Base-by-base conservation (phyloP, 768 basidiomycete species). In the Trametes punicea region DNA sequence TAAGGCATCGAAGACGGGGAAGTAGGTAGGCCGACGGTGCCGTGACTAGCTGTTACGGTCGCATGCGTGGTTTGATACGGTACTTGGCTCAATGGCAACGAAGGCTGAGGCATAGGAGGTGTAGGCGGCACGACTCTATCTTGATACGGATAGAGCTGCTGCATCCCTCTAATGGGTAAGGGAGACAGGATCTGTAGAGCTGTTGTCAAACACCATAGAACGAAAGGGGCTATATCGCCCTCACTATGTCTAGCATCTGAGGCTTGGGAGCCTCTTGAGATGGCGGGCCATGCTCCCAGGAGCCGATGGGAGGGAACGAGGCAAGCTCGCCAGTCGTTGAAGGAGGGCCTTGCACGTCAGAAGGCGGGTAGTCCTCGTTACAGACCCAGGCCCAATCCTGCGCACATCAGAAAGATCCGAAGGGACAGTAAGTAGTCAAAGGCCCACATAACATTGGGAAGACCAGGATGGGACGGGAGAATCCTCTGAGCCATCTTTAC, bases 111-210 rank as follows among this genome's bases (percentile, higher is more conserved):
- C 21, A 29, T 20, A n/a, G 51, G 31, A 16, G 51, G 51, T 16
- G 46, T 47, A 13, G 39, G 51, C 6, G 51, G 51, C 11, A 26
- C 31, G 15, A 54, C 31, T 16, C 18, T 1, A 16, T 42, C 46
- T n/a, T 39, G 36, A n/a, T 7, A 50, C 29, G 41, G 33, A 26
- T 27, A 23, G 10, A 53, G 16, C 8, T 47, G 31, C 7, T 47
- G 51, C 46, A 58, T 45, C 4, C 26, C 46, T 4, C 16, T 10
- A 15, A 58, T 38, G 2, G 51, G 57, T 6, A 58, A 20, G 7
- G 57, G 51, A 4, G 57, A 53, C 20, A 58, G 23, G 10, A 53
- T 20, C 57, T 58, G 13, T 16, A 6, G 23, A 6, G 34, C 2
- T 25, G 3, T 10, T 15, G n/a, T 33, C 6, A 33, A 16, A 25